phyloP scores from a whole-genome alignment of 1,284 basidiomycete genomes.

The Ustilago lituana region DNA sequence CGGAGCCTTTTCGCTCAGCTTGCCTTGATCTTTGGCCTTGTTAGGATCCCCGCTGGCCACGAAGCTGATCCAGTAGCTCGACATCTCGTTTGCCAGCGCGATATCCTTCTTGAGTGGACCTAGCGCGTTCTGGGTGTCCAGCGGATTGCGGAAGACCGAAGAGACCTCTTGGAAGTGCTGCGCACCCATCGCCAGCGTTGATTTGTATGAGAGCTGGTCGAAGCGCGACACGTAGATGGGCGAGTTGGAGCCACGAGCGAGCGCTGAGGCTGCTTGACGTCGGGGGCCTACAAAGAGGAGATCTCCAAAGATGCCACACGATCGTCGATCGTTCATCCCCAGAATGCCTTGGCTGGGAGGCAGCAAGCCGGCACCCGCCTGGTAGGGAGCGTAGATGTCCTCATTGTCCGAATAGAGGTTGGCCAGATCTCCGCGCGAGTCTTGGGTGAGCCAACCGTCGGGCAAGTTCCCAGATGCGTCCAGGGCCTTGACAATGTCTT shows the following conservation, averaged over 20 bases:
- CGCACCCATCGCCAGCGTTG: constrained; percentile 36
- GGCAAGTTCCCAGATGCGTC: constrained; percentile 7
- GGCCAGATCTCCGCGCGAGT: background rate
- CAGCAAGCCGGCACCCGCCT: constrained; percentile 28
- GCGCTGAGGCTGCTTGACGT: constrained; percentile 11
- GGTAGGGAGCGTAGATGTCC: constrained; percentile 30
- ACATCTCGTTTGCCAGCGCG: constrained; percentile 49
- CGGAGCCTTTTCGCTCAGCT: constrained; percentile 7
- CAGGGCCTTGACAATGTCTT: constrained; percentile 19
- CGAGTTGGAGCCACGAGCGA: constrained; percentile 2
- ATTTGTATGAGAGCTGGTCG: constrained; percentile 44
- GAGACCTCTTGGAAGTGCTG: constrained; percentile 48
- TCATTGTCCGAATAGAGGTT: constrained; percentile 38
- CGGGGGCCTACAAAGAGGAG: constrained; percentile 20
- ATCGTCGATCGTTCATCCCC: constrained; percentile 28
- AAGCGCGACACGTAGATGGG: constrained; percentile 51
- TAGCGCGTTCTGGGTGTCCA: constrained; percentile 48
- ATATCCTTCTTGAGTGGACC: constrained; percentile 38
- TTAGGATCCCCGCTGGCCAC: constrained; percentile 52
- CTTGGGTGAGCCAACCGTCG: constrained; percentile 9
- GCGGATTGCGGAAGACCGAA: constrained; percentile 52
- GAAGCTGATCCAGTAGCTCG: constrained; percentile 54
- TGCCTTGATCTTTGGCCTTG: constrained; percentile 8
- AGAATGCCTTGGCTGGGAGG: constrained; percentile 3
- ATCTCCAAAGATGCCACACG: constrained; percentile 36